Conservation (phyloP, 2,329 filamentous ascomycete genomes). For the Phyllachora maydis region DNA sequence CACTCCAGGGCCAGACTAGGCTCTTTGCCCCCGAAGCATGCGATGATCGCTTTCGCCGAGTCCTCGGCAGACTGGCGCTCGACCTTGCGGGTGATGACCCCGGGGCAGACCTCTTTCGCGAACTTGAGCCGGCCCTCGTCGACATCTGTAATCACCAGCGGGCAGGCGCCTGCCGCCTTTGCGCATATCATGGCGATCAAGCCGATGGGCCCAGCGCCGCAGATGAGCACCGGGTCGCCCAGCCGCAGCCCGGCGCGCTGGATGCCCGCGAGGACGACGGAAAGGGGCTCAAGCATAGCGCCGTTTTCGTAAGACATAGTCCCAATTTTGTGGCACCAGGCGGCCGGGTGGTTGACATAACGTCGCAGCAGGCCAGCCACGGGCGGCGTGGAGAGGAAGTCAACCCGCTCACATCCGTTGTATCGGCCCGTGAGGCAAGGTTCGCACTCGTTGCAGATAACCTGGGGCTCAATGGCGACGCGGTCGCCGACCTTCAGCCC, state of each 20-base stretch:
- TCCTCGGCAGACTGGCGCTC: conserved; percentile 45
- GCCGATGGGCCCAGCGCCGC: conserved; percentile 86
- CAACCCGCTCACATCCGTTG: conserved; percentile 76
- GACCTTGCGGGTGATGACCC: conserved; percentile 64
- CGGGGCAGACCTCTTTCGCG: conserved; percentile 64
- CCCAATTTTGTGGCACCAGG: conserved; percentile 93
- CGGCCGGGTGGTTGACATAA: conserved; percentile 85
- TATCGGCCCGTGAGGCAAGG: conserved; percentile 83
- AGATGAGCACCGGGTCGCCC: conserved; percentile 74
- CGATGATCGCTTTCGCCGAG: conserved; percentile 46
- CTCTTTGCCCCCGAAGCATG: conserved; percentile 56
- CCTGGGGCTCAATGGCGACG: conserved; percentile 83
- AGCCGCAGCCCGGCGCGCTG: conserved; percentile 63
- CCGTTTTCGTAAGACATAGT: conserved; percentile 85
- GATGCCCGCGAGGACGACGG: conserved; percentile 73
- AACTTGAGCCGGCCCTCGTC: conserved; percentile 70
- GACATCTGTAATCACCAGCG: conserved; percentile 87
- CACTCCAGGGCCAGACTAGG: conserved; percentile 75
- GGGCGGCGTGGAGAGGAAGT: conserved; percentile 80
- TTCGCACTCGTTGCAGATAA: conserved; percentile 81
- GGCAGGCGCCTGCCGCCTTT: conserved; percentile 71
- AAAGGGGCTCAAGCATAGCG: conserved; percentile 74
- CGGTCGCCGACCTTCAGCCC: conserved; percentile 68
- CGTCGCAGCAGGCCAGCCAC: conserved; percentile 70
- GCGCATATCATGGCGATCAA: conserved; percentile 73